Evolutionary conservation across 1,284 basidiomycete genomes (phyloP).

Genomic region (Irpex sp.): DNA sequence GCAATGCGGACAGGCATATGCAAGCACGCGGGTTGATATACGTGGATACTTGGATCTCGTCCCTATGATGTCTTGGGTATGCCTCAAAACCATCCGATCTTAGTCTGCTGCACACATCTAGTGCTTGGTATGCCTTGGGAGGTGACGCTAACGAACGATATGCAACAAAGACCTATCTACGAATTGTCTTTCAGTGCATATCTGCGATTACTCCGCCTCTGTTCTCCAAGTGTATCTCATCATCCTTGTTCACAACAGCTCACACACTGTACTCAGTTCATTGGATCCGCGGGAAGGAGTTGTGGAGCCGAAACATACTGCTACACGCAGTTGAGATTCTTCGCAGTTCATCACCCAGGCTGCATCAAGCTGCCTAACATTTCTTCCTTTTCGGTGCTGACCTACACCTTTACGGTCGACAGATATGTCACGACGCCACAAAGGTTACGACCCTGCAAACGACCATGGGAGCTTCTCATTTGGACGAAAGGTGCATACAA

Average conservation of each 20-base stretch:
- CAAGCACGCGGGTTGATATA: neutral
- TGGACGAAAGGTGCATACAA: neutral
- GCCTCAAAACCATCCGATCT: neutral
- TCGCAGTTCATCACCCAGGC: neutral
- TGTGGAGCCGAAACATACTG: neutral
- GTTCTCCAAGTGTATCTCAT: neutral
- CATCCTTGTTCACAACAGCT: neutral
- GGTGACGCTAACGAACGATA: neutral
- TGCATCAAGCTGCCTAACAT: neutral
- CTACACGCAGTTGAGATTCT: neutral
- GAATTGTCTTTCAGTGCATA: neutral
- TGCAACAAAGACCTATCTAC: neutral
- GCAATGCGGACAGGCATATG: neutral
- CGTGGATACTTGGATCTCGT: neutral
- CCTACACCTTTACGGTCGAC: neutral
- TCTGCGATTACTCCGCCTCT: neutral
- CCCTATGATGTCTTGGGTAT: neutral
- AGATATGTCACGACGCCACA: neutral
- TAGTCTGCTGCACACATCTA: neutral
- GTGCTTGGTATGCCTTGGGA: neutral
- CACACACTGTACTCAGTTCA: neutral
- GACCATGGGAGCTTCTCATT: neutral
- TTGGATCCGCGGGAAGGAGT: neutral
- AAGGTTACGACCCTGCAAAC: neutral
- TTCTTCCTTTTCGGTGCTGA: neutral